Percentiles rank a stretch among this genome's conserved stretches.
These are phyloP conservation scores for Populus hybrid DNA, from an alignment of 441 rosid species.

Conservation along the genomic window DNA sequence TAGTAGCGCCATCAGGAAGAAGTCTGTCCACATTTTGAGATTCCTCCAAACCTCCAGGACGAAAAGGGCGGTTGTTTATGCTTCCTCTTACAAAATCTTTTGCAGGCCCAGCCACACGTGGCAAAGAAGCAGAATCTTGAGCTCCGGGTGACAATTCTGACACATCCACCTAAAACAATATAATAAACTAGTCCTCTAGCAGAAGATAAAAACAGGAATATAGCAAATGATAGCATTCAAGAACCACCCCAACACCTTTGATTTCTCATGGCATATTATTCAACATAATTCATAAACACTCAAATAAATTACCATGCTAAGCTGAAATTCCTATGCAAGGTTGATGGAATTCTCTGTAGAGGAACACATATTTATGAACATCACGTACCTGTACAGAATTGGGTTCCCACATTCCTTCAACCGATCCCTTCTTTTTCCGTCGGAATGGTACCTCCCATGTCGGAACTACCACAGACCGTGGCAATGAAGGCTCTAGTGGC, in stretches of 20 bases:
- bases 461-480: constrained; percentile 71
- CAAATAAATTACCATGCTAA: not conserved
- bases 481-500: constrained; percentile 71
- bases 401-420: constrained; percentile 65
- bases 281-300: not conserved
- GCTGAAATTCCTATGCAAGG: not conserved
- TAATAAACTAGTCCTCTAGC: constrained; percentile 36
- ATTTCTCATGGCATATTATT: not conserved
- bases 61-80: constrained; percentile 85
- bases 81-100: constrained; percentile 93
- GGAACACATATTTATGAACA: not conserved
- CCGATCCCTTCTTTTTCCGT: constrained; percentile 39
- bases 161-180: constrained; percentile 74
- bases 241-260: not conserved
- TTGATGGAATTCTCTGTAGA: constrained; percentile 4
- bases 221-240: not conserved
- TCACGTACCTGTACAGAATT: constrained; percentile 65
- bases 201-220: constrained; percentile 25
- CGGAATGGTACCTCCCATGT: constrained; percentile 90
- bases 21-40: constrained; percentile 57
- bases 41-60: constrained; percentile 92
- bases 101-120: constrained; percentile 62
- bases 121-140: constrained; percentile 65
- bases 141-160: constrained; percentile 66
- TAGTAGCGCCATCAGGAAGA: constrained; percentile 73